Evolutionary conservation across 768 basidiomycete genomes (phyloP), one percentile per base, ranked within the genome.

Genomic region (Lactarius trivialis): DNA sequence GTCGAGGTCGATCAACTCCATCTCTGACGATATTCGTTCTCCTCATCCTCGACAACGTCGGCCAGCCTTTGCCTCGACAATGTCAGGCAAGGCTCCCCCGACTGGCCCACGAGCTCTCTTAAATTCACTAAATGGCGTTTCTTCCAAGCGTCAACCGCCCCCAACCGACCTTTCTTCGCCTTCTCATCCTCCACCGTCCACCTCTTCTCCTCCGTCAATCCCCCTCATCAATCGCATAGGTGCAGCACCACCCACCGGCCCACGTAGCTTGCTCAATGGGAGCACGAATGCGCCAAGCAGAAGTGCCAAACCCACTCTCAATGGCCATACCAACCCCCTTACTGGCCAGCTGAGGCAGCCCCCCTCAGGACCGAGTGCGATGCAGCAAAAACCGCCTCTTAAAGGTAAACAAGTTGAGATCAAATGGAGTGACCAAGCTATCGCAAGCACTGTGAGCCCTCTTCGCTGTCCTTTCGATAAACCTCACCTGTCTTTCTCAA

Each of bases 1-100:
- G 45, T 11, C 30, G 33, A 37, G 6, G 28, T 60, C 60, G 55
- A 61, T 61, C 60, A 56, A 61, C 60, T 41, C 28, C 54, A 19
- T 34, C 54, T 55, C 36, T 28, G n/a, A 32, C 61, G 41, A 57
- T 39, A 54, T 55, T 60, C 58, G 36, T 45, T 55, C 53, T 60
- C 63, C 48, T 21, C 32, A 15, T 52, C 51, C 30, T 64, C 63
- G 58, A 64, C 63, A 55, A 60, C 63, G 63, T 60, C 63, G 60
- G 62, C 55, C 69, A 43, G 30, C 45, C 45, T 60, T 52, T 65
- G 54, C 50, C 65, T 65, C 60, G 70, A 55, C 65, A 63, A 88
- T 90, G 88, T 88, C 88, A 74, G 86, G 88, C 71, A 89, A 86
- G 77, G 84, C 82, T 56, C 88, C 88, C 68, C 88, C 88, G 67